Conservation (phyloP, 805 yeast species). For the Starmerella potacharoeniae region DNA sequence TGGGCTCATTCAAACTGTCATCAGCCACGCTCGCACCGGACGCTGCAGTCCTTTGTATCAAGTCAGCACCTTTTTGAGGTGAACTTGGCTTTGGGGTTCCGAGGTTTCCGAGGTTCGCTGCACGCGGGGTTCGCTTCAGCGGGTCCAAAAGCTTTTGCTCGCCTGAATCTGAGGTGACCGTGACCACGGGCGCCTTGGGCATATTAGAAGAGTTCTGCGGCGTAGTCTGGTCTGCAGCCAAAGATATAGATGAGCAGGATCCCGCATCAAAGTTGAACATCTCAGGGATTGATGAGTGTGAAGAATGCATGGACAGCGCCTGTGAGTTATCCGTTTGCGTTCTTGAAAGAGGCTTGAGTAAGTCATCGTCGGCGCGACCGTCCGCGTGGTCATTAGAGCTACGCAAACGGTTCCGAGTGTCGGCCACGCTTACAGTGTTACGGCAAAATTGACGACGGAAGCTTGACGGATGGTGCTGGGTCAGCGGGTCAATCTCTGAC, state of each 20-base stretch:
- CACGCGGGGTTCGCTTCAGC: background rate
- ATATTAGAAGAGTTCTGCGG: background rate
- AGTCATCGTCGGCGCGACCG: background rate
- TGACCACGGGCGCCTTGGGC: background rate
- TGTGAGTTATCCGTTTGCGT: background rate
- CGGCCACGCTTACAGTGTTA: conserved; percentile 13
- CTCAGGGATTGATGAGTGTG: background rate
- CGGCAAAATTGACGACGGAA: conserved; percentile 13
- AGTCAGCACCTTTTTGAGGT: background rate
- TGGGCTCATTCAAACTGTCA: background rate
- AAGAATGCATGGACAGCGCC: background rate
- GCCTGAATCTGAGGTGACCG: background rate
- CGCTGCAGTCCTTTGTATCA: background rate
- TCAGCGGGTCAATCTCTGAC: background rate
- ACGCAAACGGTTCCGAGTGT: conserved; percentile 14
- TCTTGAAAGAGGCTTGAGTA: background rate
- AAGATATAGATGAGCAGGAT: background rate
- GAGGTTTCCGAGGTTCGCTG: background rate
- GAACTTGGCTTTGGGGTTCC: background rate
- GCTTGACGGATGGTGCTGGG: background rate
- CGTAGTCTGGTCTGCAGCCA: background rate
- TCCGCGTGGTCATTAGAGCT: background rate
- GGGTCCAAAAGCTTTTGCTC: background rate
- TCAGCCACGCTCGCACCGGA: background rate
- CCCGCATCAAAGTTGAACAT: background rate